Evolutionary conservation across 2,329 filamentous ascomycete species (phyloP).

Genomic region (Fusarium brachygibbosum): DNA sequence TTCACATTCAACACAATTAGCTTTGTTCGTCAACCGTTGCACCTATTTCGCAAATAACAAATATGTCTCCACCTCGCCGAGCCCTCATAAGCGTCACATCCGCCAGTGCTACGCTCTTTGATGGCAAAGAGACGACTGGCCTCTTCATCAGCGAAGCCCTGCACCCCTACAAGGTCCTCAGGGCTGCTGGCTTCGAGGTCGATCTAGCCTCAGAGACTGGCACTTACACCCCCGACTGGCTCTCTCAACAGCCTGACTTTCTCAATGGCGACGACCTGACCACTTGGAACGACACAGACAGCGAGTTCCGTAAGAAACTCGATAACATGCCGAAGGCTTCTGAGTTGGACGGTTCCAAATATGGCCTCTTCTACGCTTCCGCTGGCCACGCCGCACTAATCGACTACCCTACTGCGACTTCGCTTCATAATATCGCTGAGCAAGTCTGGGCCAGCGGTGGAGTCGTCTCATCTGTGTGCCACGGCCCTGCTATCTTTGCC

Average conservation of each 20-base stretch:
- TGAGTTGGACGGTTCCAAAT: slow-evolving; percentile 44
- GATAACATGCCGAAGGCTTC: slow-evolving; percentile 57
- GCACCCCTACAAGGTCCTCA: slow-evolving; percentile 13
- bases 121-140: slow-evolving; percentile 18
- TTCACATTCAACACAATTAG: too few species aligned
- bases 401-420: slow-evolving; percentile 16
- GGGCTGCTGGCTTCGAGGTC: slow-evolving; percentile 11
- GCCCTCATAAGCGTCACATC: slow-evolving; percentile 29
- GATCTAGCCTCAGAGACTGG: slow-evolving; percentile 19
- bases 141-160: slow-evolving; percentile 13
- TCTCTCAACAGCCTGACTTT: slow-evolving; percentile 17
- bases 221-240: slow-evolving; percentile 10
- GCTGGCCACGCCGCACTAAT: slow-evolving; percentile 21
- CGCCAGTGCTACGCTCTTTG: slow-evolving; percentile 17
- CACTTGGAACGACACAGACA: slow-evolving; percentile 56
- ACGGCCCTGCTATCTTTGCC: slow-evolving; percentile 13
- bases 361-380: slow-evolving; percentile 39
- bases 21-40: too few species aligned
- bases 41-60: background rate
- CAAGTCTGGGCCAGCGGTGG: slow-evolving; percentile 12
- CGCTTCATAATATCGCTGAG: slow-evolving; percentile 13
- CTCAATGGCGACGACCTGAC: slow-evolving; percentile 12
- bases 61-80: slow-evolving; percentile 18
- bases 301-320: slow-evolving; percentile 61
- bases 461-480: slow-evolving; percentile 13